A percentile compares a stretch with the other conserved stretches of the same genome.
These are phyloP conservation scores for Trifolium pratense DNA, from an alignment of 306 rosid genomes.

Conservation along the genomic window DNA sequence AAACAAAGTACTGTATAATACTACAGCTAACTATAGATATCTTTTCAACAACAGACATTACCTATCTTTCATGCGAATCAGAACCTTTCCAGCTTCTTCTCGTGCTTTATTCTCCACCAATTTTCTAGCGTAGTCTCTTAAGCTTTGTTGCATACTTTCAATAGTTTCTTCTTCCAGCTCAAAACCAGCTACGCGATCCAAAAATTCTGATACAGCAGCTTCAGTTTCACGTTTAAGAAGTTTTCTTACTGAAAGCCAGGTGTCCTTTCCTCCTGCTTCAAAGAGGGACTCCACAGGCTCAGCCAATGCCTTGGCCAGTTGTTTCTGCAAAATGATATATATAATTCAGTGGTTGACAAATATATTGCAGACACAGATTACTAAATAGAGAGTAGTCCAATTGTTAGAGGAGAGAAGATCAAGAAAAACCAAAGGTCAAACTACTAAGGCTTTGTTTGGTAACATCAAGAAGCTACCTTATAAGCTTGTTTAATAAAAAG, in stretches of 20 bases:
- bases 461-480: not conserved
- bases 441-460: not conserved
- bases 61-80: conserved; percentile 93
- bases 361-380: conserved; percentile 16
- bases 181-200: conserved; percentile 61
- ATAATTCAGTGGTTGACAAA: conserved; percentile 29
- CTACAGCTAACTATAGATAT: not conserved
- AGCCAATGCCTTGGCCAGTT: conserved; percentile 60
- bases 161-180: conserved; percentile 69
- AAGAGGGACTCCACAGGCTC: conserved; percentile 76
- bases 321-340: conserved; percentile 56
- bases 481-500: conserved; percentile 1
- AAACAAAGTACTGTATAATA: no score
- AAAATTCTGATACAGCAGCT: conserved; percentile 56
- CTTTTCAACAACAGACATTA: conserved; percentile 38
- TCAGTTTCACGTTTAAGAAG: conserved; percentile 73
- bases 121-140: conserved; percentile 69
- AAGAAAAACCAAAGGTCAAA: not conserved
- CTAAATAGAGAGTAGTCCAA: not conserved
- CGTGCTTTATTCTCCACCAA: conserved; percentile 79
- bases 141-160: conserved; percentile 54
- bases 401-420: conserved; percentile 11
- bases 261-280: conserved; percentile 71
- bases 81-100: conserved; percentile 79
- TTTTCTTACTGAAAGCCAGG: conserved; percentile 78